Percentiles rank a stretch among this genome's conserved stretches.
phyloP scores from a whole-genome alignment of 192 early-diverging fungal genomes.

The Coemansia asiatica region DNA sequence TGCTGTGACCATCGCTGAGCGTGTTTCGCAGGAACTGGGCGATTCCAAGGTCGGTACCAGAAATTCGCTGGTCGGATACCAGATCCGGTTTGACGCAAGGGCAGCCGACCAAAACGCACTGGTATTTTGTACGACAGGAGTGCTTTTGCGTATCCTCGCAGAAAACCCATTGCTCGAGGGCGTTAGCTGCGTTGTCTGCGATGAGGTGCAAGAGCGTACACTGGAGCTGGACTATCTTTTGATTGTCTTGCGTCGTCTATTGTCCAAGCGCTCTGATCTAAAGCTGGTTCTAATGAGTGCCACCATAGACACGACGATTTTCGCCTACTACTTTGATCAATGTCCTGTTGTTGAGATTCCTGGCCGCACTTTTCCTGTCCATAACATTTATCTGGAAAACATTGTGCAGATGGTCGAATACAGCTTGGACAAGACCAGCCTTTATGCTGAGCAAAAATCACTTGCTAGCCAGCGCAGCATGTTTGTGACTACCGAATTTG shows the following conservation, averaged over 20 bases:
- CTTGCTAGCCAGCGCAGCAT: not conserved
- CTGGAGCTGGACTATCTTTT: slow-evolving; percentile 79
- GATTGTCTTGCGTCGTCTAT: slow-evolving; percentile 64
- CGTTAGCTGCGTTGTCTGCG: slow-evolving; percentile 63
- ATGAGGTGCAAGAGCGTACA: slow-evolving; percentile 85
- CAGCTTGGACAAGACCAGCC: slow-evolving; percentile 3
- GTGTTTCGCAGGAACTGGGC: slow-evolving; percentile 63
- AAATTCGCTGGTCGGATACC: slow-evolving; percentile 49
- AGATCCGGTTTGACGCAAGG: slow-evolving; percentile 63
- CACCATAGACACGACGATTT: slow-evolving; percentile 78
- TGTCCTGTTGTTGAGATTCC: slow-evolving; percentile 66
- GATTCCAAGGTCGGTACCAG: slow-evolving; percentile 14
- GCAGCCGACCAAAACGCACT: slow-evolving; percentile 59
- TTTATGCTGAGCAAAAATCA: not conserved
- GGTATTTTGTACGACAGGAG: slow-evolving; percentile 65
- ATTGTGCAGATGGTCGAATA: slow-evolving; percentile 18
- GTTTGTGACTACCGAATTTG: not conserved
- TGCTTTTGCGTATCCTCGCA: slow-evolving; percentile 57
- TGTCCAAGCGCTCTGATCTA: slow-evolving; percentile 58
- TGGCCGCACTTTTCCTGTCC: slow-evolving; percentile 69
- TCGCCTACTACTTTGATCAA: slow-evolving; percentile 72
- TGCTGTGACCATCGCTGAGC: slow-evolving; percentile 59
- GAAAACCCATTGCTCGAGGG: slow-evolving; percentile 31
- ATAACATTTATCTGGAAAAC: slow-evolving; percentile 51
- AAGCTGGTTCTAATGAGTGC: slow-evolving; percentile 87